phyloP scores from a whole-genome alignment of 352 stramenopile species.

The Globisporangium ultimum region DNA sequence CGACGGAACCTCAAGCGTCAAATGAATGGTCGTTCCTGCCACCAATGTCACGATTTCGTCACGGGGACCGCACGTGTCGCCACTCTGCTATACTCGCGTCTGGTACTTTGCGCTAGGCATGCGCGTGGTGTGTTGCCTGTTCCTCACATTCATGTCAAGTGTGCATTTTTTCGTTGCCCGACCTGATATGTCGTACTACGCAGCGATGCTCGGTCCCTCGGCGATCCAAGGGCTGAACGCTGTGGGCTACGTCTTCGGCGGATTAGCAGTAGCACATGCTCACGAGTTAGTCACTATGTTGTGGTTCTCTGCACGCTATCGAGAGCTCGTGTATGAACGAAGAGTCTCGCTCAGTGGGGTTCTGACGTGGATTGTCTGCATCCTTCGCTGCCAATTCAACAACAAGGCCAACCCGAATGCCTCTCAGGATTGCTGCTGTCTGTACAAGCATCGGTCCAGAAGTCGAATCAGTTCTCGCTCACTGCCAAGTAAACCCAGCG shows the following conservation, averaged over 20 bases:
- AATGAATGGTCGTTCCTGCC: no score
- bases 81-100: conserved; percentile 1
- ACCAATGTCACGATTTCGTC: no score
- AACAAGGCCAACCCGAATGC: conserved; percentile 2
- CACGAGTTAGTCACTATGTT: conserved; percentile 3
- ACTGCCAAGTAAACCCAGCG: neutral
- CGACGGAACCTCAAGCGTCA: no score
- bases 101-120: conserved; percentile 4
- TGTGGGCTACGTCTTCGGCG: conserved; percentile 1
- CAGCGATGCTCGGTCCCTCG: conserved; percentile 3
- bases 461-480: no score
- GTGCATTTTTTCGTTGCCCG: conserved; percentile 3
- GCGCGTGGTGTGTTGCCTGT: neutral
- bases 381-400: neutral
- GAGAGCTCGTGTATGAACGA: conserved; percentile 1
- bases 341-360: neutral
- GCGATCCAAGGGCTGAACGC: neutral
- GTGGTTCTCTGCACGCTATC: conserved; percentile 3
- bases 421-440: conserved; percentile 3
- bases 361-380: no score
- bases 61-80: neutral
- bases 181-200: conserved; percentile 5
- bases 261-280: neutral
- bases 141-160: neutral
- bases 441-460: neutral